These are phyloP conservation scores for Jamesozyma hellenica DNA, from an alignment of 805 yeast genomes.

Conservation along the genomic window DNA sequence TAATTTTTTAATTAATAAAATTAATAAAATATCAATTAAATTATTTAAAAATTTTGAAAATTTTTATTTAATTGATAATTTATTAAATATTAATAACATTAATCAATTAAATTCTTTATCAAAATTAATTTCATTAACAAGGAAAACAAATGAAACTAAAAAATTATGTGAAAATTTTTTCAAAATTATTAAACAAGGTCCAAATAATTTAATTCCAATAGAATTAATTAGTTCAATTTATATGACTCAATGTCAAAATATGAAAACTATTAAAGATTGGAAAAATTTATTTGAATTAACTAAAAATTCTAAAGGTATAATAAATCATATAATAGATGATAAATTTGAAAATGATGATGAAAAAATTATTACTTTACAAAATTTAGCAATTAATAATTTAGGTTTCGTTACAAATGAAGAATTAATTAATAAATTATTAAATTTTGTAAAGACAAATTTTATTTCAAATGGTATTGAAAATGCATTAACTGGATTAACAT, in stretches of 20 bases:
- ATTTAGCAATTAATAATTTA: constrained; percentile 44
- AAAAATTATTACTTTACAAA: constrained; percentile 31
- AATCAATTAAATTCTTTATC: constrained; percentile 33
- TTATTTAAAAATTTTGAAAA: constrained; percentile 1
- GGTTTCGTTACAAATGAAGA: constrained; percentile 32
- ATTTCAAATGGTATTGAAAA: constrained; percentile 43
- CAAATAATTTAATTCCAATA: constrained; percentile 41
- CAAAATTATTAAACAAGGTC: constrained; percentile 45
- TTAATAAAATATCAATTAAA: background rate
- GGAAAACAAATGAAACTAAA: constrained; percentile 12
- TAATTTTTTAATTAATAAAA: constrained; percentile 1
- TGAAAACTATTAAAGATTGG: constrained; percentile 39
- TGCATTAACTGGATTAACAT: constrained; percentile 46
- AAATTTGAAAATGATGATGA: constrained; percentile 20
- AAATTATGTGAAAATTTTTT: constrained; percentile 34
- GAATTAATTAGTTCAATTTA: constrained; percentile 40
- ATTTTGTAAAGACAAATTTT: constrained; percentile 47
- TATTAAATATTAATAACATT: background rate
- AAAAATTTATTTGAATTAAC: constrained; percentile 47
- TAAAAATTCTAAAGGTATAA: constrained; percentile 40
- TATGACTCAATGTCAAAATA: constrained; percentile 32
- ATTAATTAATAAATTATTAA: constrained; percentile 43
- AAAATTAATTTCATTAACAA: constrained; percentile 16
- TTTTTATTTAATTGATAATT: background rate
- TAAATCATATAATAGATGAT: constrained; percentile 21